Base-by-base conservation (phyloP, 768 basidiomycete species). In the Rhodotorula diobovata region DNA sequence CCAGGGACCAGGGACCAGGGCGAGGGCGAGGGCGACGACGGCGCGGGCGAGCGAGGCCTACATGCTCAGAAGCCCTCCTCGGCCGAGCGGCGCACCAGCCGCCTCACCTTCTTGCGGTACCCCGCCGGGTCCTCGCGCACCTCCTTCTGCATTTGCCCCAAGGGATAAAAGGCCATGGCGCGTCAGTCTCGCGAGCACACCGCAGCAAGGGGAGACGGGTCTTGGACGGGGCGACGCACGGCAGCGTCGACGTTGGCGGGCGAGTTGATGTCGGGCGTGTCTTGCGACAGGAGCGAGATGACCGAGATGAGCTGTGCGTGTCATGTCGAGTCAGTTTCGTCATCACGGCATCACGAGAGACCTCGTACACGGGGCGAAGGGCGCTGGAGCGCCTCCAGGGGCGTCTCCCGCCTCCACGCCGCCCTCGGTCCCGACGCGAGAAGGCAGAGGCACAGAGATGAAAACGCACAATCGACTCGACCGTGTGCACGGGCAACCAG, bases 221-320 rank as follows among this genome's bases (percentile, higher is more conserved):
- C 20, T 21, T 12, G 20, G 45, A 18, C 9, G 39, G 41, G 25
- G 48, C 11, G 23, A 43, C 58, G 58, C 30, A 59, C 58, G n/a
- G 96, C 95, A 0, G 96, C 94, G 78, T 98, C 93, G 23, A 98
- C 89, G 76, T 98, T 97, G 10, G 94, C 94, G 7, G 94, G 94
- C 72, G 93, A 94, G 81, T 93, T 91, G 71, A 88, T 84, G 81
- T 93, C 93, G 30, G 94, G 94, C 48, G 84, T 87, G 78, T 98
- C 91, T 66, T 91, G 90, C 25, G 93, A 96, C 53, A 99, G 82
- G 14, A 99, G 86, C 23, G 94, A 97, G 75, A 98, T 97, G 74
- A 98, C 95, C 77, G 91, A 94, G 78, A 99, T 81, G 72, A 98
- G 88, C 95, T 99, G 57, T 23, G 41, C 18, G 41, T 41, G 9